These are phyloP conservation scores for Ophiobolus disseminans DNA, from an alignment of 2,329 filamentous ascomycete genomes.

Conservation along the genomic window DNA sequence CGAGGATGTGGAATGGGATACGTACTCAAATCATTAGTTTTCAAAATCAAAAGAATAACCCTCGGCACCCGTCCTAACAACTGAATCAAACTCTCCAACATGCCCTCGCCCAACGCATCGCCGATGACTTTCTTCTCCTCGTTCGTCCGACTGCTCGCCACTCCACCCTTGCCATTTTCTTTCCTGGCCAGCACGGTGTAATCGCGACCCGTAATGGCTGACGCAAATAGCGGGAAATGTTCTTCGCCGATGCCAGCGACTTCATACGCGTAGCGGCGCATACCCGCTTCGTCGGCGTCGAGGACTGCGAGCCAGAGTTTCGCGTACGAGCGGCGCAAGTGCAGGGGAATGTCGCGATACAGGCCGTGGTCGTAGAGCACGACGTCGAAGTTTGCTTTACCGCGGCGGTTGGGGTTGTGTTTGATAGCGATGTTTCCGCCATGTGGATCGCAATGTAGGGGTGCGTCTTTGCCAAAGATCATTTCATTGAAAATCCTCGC, in stretches of 20 bases:
- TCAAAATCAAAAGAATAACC: conserved; percentile 92
- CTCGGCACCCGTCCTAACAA: conserved; percentile 87
- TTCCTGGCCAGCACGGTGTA: conserved; percentile 74
- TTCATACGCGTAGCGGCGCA: conserved; percentile 88
- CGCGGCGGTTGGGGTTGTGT: conserved; percentile 68
- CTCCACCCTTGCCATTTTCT: conserved; percentile 35
- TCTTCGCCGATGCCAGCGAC: conserved; percentile 88
- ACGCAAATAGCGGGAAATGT: conserved; percentile 93
- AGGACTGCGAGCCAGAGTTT: conserved; percentile 98
- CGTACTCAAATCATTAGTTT: conserved; percentile 91
- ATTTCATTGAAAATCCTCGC: conserved; percentile 98
- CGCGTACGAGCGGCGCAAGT: conserved; percentile 83
- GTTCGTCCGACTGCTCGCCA: conserved; percentile 65
- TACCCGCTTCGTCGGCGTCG: conserved; percentile 81
- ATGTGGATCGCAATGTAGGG: conserved; percentile 95
- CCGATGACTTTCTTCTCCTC: conserved; percentile 89
- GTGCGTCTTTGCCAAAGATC: conserved; percentile 91
- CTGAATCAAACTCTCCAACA: conserved; percentile 86
- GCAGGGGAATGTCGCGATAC: conserved; percentile 86
- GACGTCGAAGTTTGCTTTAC: conserved; percentile 83
- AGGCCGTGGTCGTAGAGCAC: conserved; percentile 97
- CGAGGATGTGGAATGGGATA: too few species aligned
- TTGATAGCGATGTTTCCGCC: conserved; percentile 95
- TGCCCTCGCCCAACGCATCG: conserved; percentile 81
- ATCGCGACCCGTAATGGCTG: conserved; percentile 93